Conservation (phyloP, 2,329 filamentous ascomycete species). For the Corynespora cassiicola region DNA sequence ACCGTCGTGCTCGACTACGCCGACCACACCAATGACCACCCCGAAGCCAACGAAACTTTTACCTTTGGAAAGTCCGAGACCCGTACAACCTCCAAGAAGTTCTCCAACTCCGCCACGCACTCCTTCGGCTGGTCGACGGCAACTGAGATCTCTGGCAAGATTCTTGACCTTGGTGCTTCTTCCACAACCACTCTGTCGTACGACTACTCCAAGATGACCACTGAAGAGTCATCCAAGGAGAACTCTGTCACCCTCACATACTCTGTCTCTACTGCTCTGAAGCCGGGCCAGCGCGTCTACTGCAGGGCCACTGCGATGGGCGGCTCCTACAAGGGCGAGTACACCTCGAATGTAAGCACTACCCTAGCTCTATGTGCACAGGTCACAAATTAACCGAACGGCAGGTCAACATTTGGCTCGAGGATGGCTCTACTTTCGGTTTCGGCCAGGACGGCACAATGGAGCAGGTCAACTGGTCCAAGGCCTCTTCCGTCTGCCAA, state of each 20-base stretch:
- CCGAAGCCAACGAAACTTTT: constrained; percentile 15
- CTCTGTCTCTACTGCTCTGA: constrained; percentile 12
- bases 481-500: constrained; percentile 19
- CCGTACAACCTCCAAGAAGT: constrained; percentile 11
- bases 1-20: constrained; percentile 21
- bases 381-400: constrained; percentile 1
- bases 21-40: constrained; percentile 19
- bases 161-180: constrained; percentile 21
- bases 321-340: constrained; percentile 17
- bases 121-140: constrained; percentile 16
- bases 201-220: constrained; percentile 11
- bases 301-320: constrained; percentile 20
- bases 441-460: constrained; percentile 17
- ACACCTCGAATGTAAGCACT: constrained; percentile 11
- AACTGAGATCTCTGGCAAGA: constrained; percentile 19
- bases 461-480: constrained; percentile 21
- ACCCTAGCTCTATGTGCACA: neutral
- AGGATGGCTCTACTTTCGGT: constrained; percentile 17
- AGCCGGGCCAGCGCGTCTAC: constrained; percentile 18
- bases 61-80: constrained; percentile 15
- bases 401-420: constrained; percentile 21
- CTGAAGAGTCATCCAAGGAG: constrained; percentile 6
- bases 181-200: constrained; percentile 17
- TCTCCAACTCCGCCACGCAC: constrained; percentile 11
- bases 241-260: constrained; percentile 14